Evolutionary conservation across 495 filamentous ascomycete genomes (phyloP).

Genomic region (Talaromyces borbonicus): DNA sequence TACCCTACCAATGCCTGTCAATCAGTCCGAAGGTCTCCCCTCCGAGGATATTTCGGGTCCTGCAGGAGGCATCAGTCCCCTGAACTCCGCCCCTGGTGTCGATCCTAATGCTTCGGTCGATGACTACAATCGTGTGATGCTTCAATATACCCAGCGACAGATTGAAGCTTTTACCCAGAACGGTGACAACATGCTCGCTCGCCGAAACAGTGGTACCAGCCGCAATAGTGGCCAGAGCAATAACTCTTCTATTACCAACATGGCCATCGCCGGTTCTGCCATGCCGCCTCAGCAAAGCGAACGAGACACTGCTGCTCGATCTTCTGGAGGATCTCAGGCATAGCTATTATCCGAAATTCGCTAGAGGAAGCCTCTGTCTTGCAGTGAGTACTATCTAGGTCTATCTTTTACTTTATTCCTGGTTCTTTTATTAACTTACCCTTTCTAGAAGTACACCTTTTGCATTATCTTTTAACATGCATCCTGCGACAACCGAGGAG

Average conservation of each 20-base stretch:
- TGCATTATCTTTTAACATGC: too few species aligned
- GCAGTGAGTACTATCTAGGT: too few species aligned
- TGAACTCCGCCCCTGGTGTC: background rate
- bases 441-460: too few species aligned
- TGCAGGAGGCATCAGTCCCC: background rate
- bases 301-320: background rate
- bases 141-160: slow-evolving; percentile 36
- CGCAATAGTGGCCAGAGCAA: slow-evolving; percentile 25
- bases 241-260: slow-evolving; percentile 4
- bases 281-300: background rate
- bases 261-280: slow-evolving; percentile 1
- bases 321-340: background rate
- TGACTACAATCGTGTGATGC: slow-evolving; percentile 38
- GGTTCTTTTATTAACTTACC: too few species aligned
- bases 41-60: background rate
- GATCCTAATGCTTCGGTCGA: slow-evolving; percentile 24
- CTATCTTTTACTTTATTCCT: too few species aligned
- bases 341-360: background rate
- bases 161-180: slow-evolving; percentile 30
- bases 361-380: too few species aligned
- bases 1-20: slow-evolving; percentile 1
- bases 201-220: slow-evolving; percentile 13
- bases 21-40: slow-evolving; percentile 3
- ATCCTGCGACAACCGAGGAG: background rate
- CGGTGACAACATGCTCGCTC: slow-evolving; percentile 15